Evolutionary conservation across 768 basidiomycete genomes (phyloP), one percentile per base, ranked within the genome.

Genomic region (Russula abietina): DNA sequence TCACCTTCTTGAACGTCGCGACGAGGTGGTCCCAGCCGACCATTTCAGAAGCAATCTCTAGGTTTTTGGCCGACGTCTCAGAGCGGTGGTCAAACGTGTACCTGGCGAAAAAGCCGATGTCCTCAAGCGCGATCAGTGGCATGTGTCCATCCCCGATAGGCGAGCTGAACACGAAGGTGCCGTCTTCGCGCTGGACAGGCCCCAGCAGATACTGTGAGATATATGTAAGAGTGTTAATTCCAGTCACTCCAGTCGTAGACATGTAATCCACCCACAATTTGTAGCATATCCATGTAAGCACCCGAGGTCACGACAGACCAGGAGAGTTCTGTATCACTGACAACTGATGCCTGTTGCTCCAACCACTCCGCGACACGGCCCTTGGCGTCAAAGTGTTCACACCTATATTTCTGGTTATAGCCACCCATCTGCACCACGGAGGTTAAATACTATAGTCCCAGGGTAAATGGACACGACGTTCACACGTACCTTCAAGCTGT

Each of bases 231-330:
- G 17, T 41, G 10, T 24, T 19, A 6, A 17, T 16, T 41, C 55
- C 10, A n/a, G n/a, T n/a, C n/a, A n/a, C n/a, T n/a, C n/a, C n/a
- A 2, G 30, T 39, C 30, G 19, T 11, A 22, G 19, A 45, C 3
- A n/a, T 55, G 46, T 11, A 8, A 41, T 24, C 36, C 24, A 58
- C 75, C 26, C 54, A 78, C 78, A 38, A 69, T 71, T 43, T 74
- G 69, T n/a, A 78, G 70, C 73, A 78, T 77, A 50, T 79, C 77
- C 66, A 77, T 73, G 64, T 79, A 79, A 10, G 75, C 75, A 1
- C 77, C 75, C 1, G 75, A 73, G 19, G 74, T 75, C 59, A 78
- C 68, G n/a, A 73, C 68, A 12, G 73, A 73, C 77, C 75, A 78
- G 16, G 71, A 71, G 28, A 77, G 64, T 8, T 65, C 70, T 8